Evolutionary conservation across 768 basidiomycete genomes (phyloP).

Genomic region (Panaeolus cyanescens): DNA sequence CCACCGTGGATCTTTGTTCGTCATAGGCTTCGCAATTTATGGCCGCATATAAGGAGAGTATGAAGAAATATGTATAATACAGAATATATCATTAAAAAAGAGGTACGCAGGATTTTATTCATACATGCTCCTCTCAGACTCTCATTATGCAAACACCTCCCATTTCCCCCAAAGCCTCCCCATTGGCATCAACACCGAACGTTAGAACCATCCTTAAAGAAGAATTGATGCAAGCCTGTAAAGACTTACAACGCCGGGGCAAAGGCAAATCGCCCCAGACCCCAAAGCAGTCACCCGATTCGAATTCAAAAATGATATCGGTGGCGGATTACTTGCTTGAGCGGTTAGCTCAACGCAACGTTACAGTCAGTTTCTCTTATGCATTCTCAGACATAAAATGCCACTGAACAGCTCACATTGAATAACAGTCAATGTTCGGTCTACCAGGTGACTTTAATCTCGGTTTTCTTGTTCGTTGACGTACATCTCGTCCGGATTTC

Average conservation of each 20-base stretch:
- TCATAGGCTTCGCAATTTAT: not conserved
- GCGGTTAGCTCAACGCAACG: constrained; percentile 65
- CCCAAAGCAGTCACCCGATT: not conserved
- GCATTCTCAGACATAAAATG: too few species aligned
- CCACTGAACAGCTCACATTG: too few species aligned
- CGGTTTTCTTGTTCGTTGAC: constrained; percentile 47
- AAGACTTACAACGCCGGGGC: not conserved
- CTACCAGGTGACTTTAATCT: constrained; percentile 85
- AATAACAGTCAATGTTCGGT: constrained; percentile 67
- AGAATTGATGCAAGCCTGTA: not conserved
- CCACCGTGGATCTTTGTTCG: not conserved
- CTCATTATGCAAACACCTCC: not conserved
- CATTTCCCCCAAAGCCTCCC: not conserved
- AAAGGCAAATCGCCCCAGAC: not conserved
- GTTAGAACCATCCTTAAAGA: not conserved
- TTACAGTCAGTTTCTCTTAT: constrained; percentile 57
- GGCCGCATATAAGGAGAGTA: not conserved
- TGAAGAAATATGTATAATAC: not conserved
- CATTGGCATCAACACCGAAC: not conserved
- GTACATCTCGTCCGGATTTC: not conserved
- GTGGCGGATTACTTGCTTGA: constrained; percentile 64
- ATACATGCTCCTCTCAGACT: not conserved
- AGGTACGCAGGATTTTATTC: not conserved
- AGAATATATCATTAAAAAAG: not conserved
- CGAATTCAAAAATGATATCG: constrained; percentile 38